phyloP scores from a whole-genome alignment of 495 filamentous ascomycete species.

The Talaromyces proteolyticus region DNA sequence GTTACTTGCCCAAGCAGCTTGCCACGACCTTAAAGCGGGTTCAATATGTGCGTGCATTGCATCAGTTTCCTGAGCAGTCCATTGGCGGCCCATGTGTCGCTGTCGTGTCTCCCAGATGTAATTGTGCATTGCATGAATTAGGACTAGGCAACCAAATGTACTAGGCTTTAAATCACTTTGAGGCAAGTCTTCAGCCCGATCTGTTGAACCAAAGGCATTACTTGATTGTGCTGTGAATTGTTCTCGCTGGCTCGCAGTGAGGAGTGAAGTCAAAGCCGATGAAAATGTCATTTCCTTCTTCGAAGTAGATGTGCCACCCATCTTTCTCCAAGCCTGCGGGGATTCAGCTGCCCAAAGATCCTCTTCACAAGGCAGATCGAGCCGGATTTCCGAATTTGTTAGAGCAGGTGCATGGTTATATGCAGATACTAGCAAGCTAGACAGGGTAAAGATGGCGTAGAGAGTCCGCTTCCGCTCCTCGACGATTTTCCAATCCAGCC shows the following conservation, averaged over 20 bases:
- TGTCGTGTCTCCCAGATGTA: conserved; percentile 98
- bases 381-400: conserved; percentile 88
- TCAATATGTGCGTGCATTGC: conserved; percentile 97
- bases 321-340: conserved; percentile 67
- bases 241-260: conserved; percentile 74
- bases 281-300: conserved; percentile 64
- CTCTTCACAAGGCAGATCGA: conserved; percentile 92
- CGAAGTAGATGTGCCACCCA: conserved; percentile 62
- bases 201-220: conserved; percentile 30
- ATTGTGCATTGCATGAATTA: conserved; percentile 95
- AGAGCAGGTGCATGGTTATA: conserved; percentile 89
- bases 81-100: conserved; percentile 80
- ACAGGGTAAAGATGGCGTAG: conserved; percentile 85
- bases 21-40: conserved; percentile 90
- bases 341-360: conserved; percentile 84
- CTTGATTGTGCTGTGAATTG: conserved; percentile 45
- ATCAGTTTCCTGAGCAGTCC: conserved; percentile 89
- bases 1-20: conserved; percentile 86
- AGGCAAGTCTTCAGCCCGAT: conserved; percentile 32
- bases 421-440: conserved; percentile 83
- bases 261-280: conserved; percentile 70
- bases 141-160: conserved; percentile 86
- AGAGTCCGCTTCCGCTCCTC: conserved; percentile 95
- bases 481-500: conserved; percentile 79
- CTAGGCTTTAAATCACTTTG: conserved; percentile 74